A percentile compares a stretch with the other conserved stretches of the same genome.
These are phyloP conservation scores for Cryphonectria nitschkei DNA, from an alignment of 2,329 filamentous ascomycete species.

Conservation along the genomic window DNA sequence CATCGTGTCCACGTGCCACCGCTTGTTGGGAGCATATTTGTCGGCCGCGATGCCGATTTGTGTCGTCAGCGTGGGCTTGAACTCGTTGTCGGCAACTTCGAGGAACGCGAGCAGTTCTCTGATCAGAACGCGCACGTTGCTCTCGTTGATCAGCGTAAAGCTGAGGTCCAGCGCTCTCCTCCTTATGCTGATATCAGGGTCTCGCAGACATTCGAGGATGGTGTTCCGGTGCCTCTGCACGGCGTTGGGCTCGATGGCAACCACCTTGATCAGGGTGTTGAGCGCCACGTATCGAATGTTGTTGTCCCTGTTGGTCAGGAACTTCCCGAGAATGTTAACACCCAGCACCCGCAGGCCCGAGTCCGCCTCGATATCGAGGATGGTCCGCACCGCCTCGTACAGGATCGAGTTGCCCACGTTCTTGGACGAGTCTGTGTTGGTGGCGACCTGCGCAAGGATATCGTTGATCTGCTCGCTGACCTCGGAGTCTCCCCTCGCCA, in stretches of 20 bases:
- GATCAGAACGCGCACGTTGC: constrained; percentile 91
- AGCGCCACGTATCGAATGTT: constrained; percentile 98
- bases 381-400: constrained; percentile 95
- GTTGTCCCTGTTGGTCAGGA: constrained; percentile 97
- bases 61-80: constrained; percentile 97
- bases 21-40: constrained; percentile 92
- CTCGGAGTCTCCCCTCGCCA: constrained; percentile 82
- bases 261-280: constrained; percentile 97
- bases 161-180: constrained; percentile 94
- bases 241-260: constrained; percentile 96
- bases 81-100: constrained; percentile 96
- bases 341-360: constrained; percentile 91
- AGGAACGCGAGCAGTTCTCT: constrained; percentile 92
- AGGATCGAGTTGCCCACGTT: constrained; percentile 98
- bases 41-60: constrained; percentile 98
- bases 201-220: constrained; percentile 91
- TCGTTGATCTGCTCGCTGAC: constrained; percentile 98
- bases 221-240: constrained; percentile 97
- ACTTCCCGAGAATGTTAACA: constrained; percentile 98
- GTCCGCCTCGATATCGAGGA: constrained; percentile 97
- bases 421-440: constrained; percentile 96
- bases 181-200: constrained; percentile 97
- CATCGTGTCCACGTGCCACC: constrained; percentile 99
- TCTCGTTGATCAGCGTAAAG: constrained; percentile 97
- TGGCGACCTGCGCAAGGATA: constrained; percentile 94